phyloP scores from a whole-genome alignment of 1,139 yeast genomes.

The Candida albicans region DNA sequence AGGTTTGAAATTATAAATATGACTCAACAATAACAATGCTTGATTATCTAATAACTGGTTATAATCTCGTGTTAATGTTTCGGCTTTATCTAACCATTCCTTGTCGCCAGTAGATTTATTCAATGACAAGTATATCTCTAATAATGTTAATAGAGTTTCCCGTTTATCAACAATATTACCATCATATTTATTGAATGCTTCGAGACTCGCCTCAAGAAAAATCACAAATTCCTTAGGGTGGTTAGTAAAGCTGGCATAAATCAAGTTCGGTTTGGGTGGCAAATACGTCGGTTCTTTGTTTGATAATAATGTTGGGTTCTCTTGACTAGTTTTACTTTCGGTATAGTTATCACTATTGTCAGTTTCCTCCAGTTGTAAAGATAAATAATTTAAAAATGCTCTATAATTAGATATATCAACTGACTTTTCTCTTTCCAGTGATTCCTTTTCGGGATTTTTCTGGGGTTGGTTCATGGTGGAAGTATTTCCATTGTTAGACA shows the following conservation, averaged over 20 bases:
- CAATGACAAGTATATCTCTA: slow-evolving; percentile 74
- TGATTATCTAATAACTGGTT: slow-evolving; percentile 53
- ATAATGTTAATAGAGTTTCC: slow-evolving; percentile 73
- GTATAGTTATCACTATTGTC: not conserved
- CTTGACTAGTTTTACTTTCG: slow-evolving; percentile 11
- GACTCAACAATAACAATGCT: slow-evolving; percentile 63
- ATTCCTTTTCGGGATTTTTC: too few relatives aligned
- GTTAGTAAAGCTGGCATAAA: slow-evolving; percentile 81
- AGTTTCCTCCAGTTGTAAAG: slow-evolving; percentile 24
- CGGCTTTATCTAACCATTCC: slow-evolving; percentile 70
- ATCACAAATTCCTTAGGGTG: slow-evolving; percentile 88
- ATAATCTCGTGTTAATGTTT: slow-evolving; percentile 45
- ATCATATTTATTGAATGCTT: slow-evolving; percentile 73
- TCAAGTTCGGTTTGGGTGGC: slow-evolving; percentile 88
- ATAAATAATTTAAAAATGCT: slow-evolving; percentile 68
- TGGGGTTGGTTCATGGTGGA: too few relatives aligned
- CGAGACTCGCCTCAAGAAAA: slow-evolving; percentile 90
- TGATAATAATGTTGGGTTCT: slow-evolving; percentile 9
- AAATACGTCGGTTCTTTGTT: slow-evolving; percentile 64
- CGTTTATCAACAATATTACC: slow-evolving; percentile 68
- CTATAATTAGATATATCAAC: slow-evolving; percentile 61
- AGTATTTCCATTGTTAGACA: too few relatives aligned
- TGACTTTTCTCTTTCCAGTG: slow-evolving; percentile 10
- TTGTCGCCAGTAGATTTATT: slow-evolving; percentile 39
- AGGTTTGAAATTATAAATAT: slow-evolving; percentile 56